Evolutionary conservation across 1,284 basidiomycete genomes (phyloP).

Genomic region (Heterobasidion irregulare): DNA sequence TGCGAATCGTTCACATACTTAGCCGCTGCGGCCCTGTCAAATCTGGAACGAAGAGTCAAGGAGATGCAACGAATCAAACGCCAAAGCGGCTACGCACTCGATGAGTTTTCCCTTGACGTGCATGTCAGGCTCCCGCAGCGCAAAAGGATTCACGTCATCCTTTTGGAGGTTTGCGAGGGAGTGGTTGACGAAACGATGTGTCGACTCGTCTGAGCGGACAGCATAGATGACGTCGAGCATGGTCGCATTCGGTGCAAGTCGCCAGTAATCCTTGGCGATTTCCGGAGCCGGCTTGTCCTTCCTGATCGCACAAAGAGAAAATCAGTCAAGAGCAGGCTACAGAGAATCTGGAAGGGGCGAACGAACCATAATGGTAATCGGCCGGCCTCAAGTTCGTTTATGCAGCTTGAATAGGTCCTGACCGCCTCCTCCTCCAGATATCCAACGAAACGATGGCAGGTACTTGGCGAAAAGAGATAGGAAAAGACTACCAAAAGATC

Average conservation of each 20-base stretch:
- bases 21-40: slow-evolving; percentile 8
- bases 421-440: slow-evolving; percentile 95
- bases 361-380: slow-evolving; percentile 79
- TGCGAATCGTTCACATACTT: slow-evolving; percentile 11
- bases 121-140: slow-evolving; percentile 84
- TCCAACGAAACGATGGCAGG: slow-evolving; percentile 93
- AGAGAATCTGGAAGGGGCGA: not conserved
- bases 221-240: slow-evolving; percentile 86
- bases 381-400: slow-evolving; percentile 80
- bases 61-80: no score
- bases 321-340: not conserved
- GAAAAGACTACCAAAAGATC: slow-evolving; percentile 47
- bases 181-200: slow-evolving; percentile 91
- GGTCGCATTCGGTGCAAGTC: slow-evolving; percentile 64
- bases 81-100: slow-evolving; percentile 41
- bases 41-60: not conserved
- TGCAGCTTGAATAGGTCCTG: slow-evolving; percentile 75
- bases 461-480: slow-evolving; percentile 76
- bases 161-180: slow-evolving; percentile 80
- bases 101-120: slow-evolving; percentile 66
- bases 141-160: slow-evolving; percentile 86
- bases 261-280: slow-evolving; percentile 95
- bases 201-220: slow-evolving; percentile 88
- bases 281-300: slow-evolving; percentile 65
- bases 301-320: slow-evolving; percentile 23